Evolutionary conservation across 345 rosid species (phyloP).

Genomic region (Hibiscus syriacus): DNA sequence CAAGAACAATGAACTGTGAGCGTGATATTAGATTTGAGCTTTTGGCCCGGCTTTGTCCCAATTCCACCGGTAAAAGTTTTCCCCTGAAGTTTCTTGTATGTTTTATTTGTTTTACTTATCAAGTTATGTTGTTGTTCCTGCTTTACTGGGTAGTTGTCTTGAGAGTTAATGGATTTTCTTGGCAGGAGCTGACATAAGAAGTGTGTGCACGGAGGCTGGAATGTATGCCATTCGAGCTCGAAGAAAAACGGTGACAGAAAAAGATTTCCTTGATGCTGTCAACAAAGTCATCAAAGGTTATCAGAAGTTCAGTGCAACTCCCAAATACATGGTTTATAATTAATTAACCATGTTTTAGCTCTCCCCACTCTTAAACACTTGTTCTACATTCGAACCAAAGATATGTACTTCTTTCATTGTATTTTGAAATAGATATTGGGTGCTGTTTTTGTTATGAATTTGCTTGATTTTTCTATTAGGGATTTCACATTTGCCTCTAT

Average conservation of each 20-base stretch:
- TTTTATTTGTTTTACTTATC: too few species aligned
- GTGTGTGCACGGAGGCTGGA: conserved; percentile 97
- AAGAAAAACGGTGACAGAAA: conserved; percentile 89
- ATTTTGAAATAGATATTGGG: too few species aligned
- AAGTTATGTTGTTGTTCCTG: not conserved
- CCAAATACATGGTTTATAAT: not conserved
- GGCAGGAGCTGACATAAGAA: conserved; percentile 88
- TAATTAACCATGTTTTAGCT: too few species aligned
- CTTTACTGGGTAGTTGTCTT: too few species aligned
- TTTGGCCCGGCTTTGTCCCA: conserved; percentile 84
- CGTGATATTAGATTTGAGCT: conserved; percentile 89
- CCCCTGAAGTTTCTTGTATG: not conserved
- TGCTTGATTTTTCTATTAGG: too few species aligned
- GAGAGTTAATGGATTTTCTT: too few species aligned
- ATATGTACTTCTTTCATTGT: too few species aligned
- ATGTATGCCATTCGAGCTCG: conserved; percentile 90
- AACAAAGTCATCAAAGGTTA: conserved; percentile 95
- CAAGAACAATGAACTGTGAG: conserved; percentile 89
- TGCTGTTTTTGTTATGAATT: too few species aligned
- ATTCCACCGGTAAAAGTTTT: conserved; percentile 68
- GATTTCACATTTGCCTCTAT: too few species aligned
- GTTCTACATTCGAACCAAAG: too few species aligned
- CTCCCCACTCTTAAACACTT: too few species aligned
- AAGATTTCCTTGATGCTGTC: conserved; percentile 91
- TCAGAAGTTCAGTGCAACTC: conserved; percentile 69